These are phyloP conservation scores for Mortierella sp. DNA, from an alignment of 371 early-diverging fungal genomes.

Conservation along the genomic window DNA sequence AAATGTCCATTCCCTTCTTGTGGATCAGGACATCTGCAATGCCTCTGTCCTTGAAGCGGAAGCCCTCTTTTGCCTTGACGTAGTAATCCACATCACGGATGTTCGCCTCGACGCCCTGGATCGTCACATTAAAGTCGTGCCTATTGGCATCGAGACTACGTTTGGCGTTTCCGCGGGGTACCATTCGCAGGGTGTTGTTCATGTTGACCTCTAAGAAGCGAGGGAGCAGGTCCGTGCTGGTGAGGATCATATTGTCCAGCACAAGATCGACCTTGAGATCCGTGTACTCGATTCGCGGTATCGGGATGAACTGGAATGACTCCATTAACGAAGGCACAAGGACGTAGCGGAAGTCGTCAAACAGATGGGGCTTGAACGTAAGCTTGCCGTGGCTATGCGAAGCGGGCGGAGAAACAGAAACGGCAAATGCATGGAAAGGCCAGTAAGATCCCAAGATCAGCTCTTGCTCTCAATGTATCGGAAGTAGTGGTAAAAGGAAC, in stretches of 20 bases:
- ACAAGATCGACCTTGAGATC: conserved; percentile 66
- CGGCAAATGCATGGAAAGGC: too few species aligned
- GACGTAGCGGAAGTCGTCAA: conserved; percentile 65
- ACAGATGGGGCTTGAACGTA: conserved; percentile 66
- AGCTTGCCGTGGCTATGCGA: conserved; percentile 58
- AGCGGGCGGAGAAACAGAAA: background rate
- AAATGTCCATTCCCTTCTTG: conserved; percentile 63
- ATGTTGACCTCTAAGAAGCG: conserved; percentile 68
- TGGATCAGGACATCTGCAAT: conserved; percentile 64
- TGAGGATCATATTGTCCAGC: conserved; percentile 69
- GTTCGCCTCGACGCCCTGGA: conserved; percentile 59
- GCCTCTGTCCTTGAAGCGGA: conserved; percentile 68
- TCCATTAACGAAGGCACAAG: conserved; percentile 66
- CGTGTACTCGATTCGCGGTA: conserved; percentile 72
- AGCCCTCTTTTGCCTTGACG: conserved; percentile 67
- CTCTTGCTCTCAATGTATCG: too few species aligned
- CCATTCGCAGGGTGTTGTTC: conserved; percentile 32
- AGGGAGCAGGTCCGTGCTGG: conserved; percentile 68
- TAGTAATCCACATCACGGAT: conserved; percentile 66
- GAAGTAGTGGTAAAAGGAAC: too few species aligned
- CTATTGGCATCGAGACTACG: conserved; percentile 51
- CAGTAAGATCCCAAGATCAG: too few species aligned
- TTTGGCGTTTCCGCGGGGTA: conserved; percentile 19
- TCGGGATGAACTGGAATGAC: conserved; percentile 69
- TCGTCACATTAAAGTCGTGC: conserved; percentile 54